Evolutionary conservation across 768 basidiomycete genomes (phyloP).

Genomic region (Xerocomellus amylosporus): DNA sequence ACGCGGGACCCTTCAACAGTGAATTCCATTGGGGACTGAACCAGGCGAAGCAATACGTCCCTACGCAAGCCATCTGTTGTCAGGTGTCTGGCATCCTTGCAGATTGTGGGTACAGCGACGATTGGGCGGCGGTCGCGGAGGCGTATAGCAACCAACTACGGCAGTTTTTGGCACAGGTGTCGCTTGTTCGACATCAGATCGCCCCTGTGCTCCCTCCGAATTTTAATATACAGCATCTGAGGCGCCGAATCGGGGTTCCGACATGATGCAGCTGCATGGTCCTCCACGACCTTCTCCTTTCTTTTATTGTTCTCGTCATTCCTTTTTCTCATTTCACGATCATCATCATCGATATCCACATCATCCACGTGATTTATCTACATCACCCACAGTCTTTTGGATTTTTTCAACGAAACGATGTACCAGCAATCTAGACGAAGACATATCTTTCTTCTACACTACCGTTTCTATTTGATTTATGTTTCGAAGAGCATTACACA

Average conservation of each 20-base stretch:
- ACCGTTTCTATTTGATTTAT: background rate
- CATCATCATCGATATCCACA: background rate
- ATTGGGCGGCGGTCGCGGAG: constrained; percentile 31
- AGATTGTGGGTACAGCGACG: constrained; percentile 28
- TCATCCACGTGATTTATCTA: background rate
- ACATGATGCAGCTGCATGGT: constrained; percentile 9
- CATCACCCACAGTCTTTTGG: background rate
- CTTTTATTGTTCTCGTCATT: background rate
- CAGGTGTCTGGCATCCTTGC: constrained; percentile 18
- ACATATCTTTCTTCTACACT: background rate
- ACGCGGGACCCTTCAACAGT: constrained; percentile 25
- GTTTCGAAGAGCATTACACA: background rate
- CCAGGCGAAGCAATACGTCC: constrained; percentile 26
- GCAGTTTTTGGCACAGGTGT: constrained; percentile 32
- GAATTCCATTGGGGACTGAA: constrained; percentile 32
- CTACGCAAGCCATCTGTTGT: constrained; percentile 21
- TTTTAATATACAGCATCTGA: constrained; percentile 32
- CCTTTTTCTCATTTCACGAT: background rate
- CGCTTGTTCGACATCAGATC: constrained; percentile 30
- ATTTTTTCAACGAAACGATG: background rate
- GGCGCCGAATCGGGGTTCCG: constrained; percentile 26
- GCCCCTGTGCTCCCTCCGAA: constrained; percentile 32
- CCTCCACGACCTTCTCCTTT: background rate
- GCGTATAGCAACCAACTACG: constrained; percentile 30
- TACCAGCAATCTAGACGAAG: constrained; percentile 14